Percentiles rank a stretch among this genome's conserved stretches.
These are phyloP conservation scores for Vicia faba DNA, from an alignment of 306 rosid species.

Conservation along the genomic window DNA sequence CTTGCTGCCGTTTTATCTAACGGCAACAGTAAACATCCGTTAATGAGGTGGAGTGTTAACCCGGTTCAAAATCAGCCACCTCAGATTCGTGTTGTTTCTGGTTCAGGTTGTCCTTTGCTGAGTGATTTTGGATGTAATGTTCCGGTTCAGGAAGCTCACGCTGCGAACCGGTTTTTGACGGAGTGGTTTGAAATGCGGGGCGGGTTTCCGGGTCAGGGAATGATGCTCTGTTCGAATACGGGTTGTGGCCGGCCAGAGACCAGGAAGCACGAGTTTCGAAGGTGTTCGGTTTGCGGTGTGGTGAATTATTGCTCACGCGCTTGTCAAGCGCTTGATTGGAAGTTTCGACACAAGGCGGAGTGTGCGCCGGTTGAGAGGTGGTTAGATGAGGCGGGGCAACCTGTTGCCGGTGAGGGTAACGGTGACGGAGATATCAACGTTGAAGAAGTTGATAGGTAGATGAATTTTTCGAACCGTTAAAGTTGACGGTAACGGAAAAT, in stretches of 20 bases:
- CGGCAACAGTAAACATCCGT: conserved; percentile 36
- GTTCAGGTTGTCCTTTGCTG: conserved; percentile 65
- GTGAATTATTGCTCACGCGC: conserved; percentile 96
- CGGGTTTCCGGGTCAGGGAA: conserved; percentile 47
- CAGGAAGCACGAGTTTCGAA: conserved; percentile 77
- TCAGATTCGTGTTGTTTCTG: conserved; percentile 37
- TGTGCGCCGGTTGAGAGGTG: conserved; percentile 75
- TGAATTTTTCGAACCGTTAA: background rate
- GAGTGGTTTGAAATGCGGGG: conserved; percentile 67
- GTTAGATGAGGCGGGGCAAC: conserved; percentile 63
- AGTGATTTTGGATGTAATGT: conserved; percentile 93
- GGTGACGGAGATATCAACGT: conserved; percentile 43
- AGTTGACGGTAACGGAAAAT: conserved; percentile 34
- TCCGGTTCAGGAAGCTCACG: conserved; percentile 77
- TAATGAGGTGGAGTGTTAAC: conserved; percentile 52
- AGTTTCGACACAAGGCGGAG: conserved; percentile 78
- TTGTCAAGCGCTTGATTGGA: conserved; percentile 97
- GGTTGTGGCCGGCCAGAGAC: conserved; percentile 96
- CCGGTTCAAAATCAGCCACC: conserved; percentile 33
- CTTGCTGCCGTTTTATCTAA: conserved; percentile 69
- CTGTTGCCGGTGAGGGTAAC: conserved; percentile 22
- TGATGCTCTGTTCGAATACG: conserved; percentile 74
- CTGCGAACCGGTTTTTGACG: conserved; percentile 63
- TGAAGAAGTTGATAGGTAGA: conserved; percentile 49
- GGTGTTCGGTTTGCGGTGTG: conserved; percentile 86